Evolutionary conservation across 129 eudicot species (phyloP), one percentile per base, ranked within the genome.

Genomic region (Flaveria bidentis): DNA sequence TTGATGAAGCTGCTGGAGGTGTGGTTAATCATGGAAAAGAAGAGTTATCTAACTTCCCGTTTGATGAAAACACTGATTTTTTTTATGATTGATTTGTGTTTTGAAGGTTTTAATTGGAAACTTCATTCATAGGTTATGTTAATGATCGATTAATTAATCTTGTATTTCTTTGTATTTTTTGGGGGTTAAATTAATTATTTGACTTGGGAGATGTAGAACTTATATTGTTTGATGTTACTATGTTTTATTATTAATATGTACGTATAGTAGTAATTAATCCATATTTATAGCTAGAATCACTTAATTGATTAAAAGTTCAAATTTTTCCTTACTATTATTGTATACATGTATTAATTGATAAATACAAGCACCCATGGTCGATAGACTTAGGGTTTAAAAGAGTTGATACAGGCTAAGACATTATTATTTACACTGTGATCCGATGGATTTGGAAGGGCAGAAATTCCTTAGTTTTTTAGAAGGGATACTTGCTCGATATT

Each of bases 21-120:
- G 74, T 64, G 67, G 83, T 64, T 57, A 61, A 57, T 76, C 87
- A 69, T 42, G 88, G 83, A 52, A 87, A 87, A 82, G 84, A 50
- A 55, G 86, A 85, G 62, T 75, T 81, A 79, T 71, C 79, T 30
- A 71, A 76, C 80, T 83, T 90, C 49, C 69, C 88, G 0, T 87
- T 90, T 77, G 88, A 85, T 75, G 92, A 85, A 28, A 70, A 51
- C 62, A 67, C 78, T 36, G 78, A 80, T 76, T 66, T 84, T 74
- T 88, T 88, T 80, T 72, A 45, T 78, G 36, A 71, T 73, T 80
- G 68, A 72, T 64, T 57, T 25, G 47, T 39, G 51, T 69, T 66
- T 66, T 6, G 53, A 26, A 76, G 76, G 23, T 80, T 79, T 86
- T 68, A 76, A 26, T 82, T 76, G 3, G 42, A 73, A 15, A 50